Base-by-base conservation (phyloP, 2,329 filamentous ascomycete genomes). In the Pezicula carpinea region DNA sequence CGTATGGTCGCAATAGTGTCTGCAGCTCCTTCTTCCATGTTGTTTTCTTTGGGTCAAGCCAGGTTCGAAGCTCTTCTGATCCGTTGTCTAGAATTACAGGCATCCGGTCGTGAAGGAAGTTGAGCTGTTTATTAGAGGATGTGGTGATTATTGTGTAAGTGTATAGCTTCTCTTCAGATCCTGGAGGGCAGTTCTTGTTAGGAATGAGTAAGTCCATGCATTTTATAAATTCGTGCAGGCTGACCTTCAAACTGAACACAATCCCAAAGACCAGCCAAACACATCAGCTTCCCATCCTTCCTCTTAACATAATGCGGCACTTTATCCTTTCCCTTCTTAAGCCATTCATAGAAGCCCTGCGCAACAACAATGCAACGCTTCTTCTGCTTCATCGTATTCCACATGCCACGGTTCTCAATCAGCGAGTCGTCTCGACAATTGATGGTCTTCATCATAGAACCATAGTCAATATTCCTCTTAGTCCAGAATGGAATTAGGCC, bases 91-190 rank as follows among this genome's bases (percentile, higher is more conserved):
- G 66, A 23, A 97, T 87, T 5, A 96, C 92, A 0, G 93, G 93
- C 93, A 99, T 99, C 14, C 93, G 83, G 60, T 95, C 86, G 63
- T 99, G 93, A 15, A 99, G 73, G 56, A 96, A 97, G 22, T 75
- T 82, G 41, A 97, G 74, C 63, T 92, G 86, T 52, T 83, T 74
- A 59, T 92, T 96, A 6, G 89, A 87, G 50, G 85, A 79, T 1
- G 92, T 97, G 1, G 93, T 99, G 64, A 97, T 92, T 62, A 99
- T 82, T 2, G 91, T 92, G 66, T 96, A 99, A 0, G 89, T 95
- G 64, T 92, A 96, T 5, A 82, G 69, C 64, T 85, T 87, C 53
- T 87, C 77, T 3, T 81, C 75, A 2, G 79, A 77, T 42, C 77
- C 81, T 61, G 17, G 26, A 10, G 29, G 23, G 2, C n/a, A n/a